Percentiles rank a stretch among this genome's conserved stretches.
phyloP scores from a whole-genome alignment of 148 eudicot species.

The Simmondsia chinensis region DNA sequence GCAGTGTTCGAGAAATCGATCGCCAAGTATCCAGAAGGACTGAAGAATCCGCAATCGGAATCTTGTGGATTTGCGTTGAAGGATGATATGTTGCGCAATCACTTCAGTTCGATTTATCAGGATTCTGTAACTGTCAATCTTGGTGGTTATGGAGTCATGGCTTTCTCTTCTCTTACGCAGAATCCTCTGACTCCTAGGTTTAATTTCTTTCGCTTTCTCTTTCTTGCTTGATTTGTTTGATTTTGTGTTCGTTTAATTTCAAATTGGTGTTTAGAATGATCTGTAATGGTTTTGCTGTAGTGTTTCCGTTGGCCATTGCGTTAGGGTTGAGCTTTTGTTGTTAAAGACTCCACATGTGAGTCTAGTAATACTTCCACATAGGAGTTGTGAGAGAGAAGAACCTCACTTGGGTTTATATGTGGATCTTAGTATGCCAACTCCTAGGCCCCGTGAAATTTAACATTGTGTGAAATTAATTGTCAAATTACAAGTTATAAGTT shows the following conservation, averaged over 20 bases:
- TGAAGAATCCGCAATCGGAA: conserved; percentile 19
- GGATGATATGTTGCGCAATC: conserved; percentile 20
- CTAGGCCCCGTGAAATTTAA: too few species aligned
- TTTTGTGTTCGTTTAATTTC: not conserved
- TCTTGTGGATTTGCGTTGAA: conserved; percentile 14
- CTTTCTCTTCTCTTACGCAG: conserved; percentile 28
- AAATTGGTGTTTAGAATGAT: too few species aligned
- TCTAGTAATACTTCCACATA: too few species aligned
- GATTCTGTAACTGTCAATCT: conserved; percentile 28
- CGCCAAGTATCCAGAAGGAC: conserved; percentile 33
- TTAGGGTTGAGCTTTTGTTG: too few species aligned
- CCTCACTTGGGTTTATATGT: too few species aligned
- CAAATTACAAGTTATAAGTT: too few species aligned
- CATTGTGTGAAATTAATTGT: too few species aligned
- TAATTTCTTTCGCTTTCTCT: not conserved
- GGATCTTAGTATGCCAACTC: too few species aligned
- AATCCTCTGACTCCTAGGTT: conserved; percentile 40
- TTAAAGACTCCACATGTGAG: too few species aligned
- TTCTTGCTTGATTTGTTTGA: not conserved
- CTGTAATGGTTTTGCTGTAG: not conserved
- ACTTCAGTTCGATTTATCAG: conserved; percentile 23
- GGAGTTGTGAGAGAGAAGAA: too few species aligned
- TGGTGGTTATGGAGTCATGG: conserved; percentile 22
- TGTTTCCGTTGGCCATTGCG: too few species aligned
- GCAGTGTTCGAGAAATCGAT: conserved; percentile 36